Evolutionary conservation across 1,139 yeast species (phyloP).

Genomic region (Arxiozyma bovina): DNA sequence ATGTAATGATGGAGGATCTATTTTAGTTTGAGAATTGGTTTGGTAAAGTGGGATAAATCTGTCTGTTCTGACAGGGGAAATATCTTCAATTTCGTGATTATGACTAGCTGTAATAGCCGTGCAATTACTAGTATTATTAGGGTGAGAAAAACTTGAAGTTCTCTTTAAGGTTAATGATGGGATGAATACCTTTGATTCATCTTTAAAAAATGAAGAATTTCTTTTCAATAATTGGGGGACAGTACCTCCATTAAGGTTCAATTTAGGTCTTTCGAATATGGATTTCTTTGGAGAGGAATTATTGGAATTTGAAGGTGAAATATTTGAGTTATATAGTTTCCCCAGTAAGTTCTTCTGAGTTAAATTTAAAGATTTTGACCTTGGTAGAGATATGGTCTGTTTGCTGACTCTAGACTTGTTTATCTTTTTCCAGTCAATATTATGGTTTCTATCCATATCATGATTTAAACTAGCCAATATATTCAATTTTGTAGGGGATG

Average conservation of each 20-base stretch:
- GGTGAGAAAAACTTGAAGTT: background rate
- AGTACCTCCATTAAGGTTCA: conserved; percentile 12
- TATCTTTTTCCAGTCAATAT: conserved; percentile 4
- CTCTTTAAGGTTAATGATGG: conserved; percentile 3
- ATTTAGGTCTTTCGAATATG: conserved; percentile 18
- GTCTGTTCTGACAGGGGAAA: conserved; percentile 29
- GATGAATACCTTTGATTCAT: conserved; percentile 9
- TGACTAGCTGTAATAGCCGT: background rate
- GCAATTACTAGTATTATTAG: background rate
- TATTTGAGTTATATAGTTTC: background rate
- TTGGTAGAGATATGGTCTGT: conserved; percentile 17
- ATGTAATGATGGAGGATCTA: conserved; percentile 19
- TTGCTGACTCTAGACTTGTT: conserved; percentile 1
- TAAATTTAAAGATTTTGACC: conserved; percentile 19
- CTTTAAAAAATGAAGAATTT: conserved; percentile 29
- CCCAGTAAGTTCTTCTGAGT: conserved; percentile 6
- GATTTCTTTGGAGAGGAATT: background rate
- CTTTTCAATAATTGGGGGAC: conserved; percentile 26
- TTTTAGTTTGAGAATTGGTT: conserved; percentile 34
- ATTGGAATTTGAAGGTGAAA: background rate
- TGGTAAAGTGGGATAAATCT: conserved; percentile 46
- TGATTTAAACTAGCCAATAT: conserved; percentile 28
- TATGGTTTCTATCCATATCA: conserved; percentile 13
- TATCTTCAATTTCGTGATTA: conserved; percentile 5
- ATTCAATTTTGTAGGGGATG: conserved; percentile 43